Conservation (phyloP, 225 moss, liverwort and hornwort genomes). For the Rhytidiadelphus loreus region DNA sequence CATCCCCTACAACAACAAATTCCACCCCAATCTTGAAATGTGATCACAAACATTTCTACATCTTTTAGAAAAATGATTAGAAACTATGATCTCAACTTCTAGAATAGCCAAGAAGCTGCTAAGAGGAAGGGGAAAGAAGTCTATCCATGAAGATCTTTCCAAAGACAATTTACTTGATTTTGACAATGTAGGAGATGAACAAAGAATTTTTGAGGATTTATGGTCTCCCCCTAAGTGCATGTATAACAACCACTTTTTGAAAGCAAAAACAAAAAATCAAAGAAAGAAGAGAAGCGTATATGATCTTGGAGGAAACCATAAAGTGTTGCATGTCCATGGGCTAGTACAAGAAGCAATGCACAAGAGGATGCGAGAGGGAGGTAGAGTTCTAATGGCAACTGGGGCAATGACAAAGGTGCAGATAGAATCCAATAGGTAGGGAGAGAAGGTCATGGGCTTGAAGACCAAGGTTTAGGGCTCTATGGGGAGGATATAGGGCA, state of each 20-base stretch:
- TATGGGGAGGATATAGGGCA: too few relatives aligned
- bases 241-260: background rate
- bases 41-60: fast-evolving
- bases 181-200: background rate
- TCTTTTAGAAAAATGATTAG: fast-evolving
- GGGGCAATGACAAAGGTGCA: too few relatives aligned
- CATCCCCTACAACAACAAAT: too few relatives aligned
- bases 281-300: fast-evolving
- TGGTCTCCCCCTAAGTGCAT: fast-evolving
- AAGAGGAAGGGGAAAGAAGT: fast-evolving
- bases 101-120: background rate
- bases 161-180: background rate
- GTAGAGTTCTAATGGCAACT: fast-evolving
- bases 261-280: background rate
- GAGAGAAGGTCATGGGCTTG: too few relatives aligned
- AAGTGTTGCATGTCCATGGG: fast-evolving
- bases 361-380: too few relatives aligned
- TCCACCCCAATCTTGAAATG: fast-evolving
- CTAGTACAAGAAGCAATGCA: too few relatives aligned
- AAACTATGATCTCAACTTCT: background rate
- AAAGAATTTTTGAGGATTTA: background rate
- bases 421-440: too few relatives aligned
- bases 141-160: background rate
- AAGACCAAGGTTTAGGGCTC: too few relatives aligned
- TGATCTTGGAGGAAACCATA: background rate